phyloP scores from a whole-genome alignment of 2,329 filamentous ascomycete species.

The Colletotrichum lentis region DNA sequence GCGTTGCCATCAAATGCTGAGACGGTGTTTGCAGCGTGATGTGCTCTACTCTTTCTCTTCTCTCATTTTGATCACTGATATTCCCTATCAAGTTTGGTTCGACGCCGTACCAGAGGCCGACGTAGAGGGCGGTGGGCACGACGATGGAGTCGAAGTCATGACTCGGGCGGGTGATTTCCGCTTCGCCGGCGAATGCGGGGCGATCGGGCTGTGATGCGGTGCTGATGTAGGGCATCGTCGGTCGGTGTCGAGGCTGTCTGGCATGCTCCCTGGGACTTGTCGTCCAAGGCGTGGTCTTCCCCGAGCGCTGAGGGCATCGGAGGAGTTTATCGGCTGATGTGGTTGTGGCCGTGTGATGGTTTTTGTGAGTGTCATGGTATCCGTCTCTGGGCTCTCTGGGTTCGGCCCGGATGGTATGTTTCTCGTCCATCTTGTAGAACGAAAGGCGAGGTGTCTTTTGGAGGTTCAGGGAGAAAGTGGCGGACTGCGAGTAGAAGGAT shows the following conservation, averaged over 20 bases:
- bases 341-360: background rate
- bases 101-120: slow-evolving; percentile 65
- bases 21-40: too few relatives aligned
- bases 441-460: background rate
- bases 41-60: too few relatives aligned
- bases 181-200: background rate
- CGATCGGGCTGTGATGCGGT: background rate
- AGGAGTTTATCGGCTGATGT: background rate
- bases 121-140: slow-evolving; percentile 68
- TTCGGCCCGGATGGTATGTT: background rate
- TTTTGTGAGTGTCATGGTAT: background rate
- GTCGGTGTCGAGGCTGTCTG: slow-evolving; percentile 1
- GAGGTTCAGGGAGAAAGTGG: too few relatives aligned
- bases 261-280: slow-evolving; percentile 18
- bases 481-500: too few relatives aligned
- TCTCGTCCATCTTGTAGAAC: slow-evolving; percentile 15
- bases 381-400: background rate
- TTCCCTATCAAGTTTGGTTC: too few relatives aligned
- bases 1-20: background rate
- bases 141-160: slow-evolving; percentile 58
- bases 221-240: background rate
- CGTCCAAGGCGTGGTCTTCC: background rate
- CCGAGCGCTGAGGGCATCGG: background rate
- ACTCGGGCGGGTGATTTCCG: slow-evolving; percentile 13
- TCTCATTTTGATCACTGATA: too few relatives aligned